Evolutionary conservation across 768 basidiomycete genomes (phyloP), one percentile per base, ranked within the genome.

Genomic region (Pluteus cervinus): DNA sequence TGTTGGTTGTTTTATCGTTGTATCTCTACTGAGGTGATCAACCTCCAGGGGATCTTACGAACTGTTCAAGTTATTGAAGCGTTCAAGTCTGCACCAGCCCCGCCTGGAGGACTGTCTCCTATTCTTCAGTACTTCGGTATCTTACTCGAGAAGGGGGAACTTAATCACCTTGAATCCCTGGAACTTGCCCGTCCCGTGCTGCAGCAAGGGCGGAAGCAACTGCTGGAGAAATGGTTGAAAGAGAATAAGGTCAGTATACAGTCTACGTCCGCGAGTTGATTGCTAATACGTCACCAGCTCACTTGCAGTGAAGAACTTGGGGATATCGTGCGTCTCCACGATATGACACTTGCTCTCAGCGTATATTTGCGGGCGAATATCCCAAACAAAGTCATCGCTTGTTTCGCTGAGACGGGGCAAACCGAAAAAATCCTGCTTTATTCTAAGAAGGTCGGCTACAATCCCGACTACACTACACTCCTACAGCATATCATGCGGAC

Each of bases 111-210:
- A 22, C 70, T 98, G 30, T 92, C 89, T 1, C 96, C 96, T 3
- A 98, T 99, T 49, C 70, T 99, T 15, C 94, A 97, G 51, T 98
- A 99, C 68, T 98, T 99, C 46, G 96, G 96, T 41, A 94, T 97
- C 44, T 65, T 99, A n/a, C 72, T 99, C 29, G 96, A 98, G 71
- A 96, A 93, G 62, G 96, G 96, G 17, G 91, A 96, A 63, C 76
- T 99, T 41, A 99, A 99, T 62, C 91, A 94, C 56, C 76, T 85
- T 7, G 96, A 99, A 59, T 93, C 90, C 10, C 61, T 99, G 22
- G 96, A 99, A 58, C 76, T 99, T 31, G 96, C 96, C 1, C 79
- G 92, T 32, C 96, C 96, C 12, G 96, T 99, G 6, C 66, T 99
- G 30, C 84, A 88, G 48, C 96, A 99, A 64, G 91, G 91, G 24